Percentiles rank a stretch among this genome's conserved stretches.
Evolutionary conservation across 2,329 filamentous ascomycete genomes (phyloP).

Genomic region (Penicillium concentricum): DNA sequence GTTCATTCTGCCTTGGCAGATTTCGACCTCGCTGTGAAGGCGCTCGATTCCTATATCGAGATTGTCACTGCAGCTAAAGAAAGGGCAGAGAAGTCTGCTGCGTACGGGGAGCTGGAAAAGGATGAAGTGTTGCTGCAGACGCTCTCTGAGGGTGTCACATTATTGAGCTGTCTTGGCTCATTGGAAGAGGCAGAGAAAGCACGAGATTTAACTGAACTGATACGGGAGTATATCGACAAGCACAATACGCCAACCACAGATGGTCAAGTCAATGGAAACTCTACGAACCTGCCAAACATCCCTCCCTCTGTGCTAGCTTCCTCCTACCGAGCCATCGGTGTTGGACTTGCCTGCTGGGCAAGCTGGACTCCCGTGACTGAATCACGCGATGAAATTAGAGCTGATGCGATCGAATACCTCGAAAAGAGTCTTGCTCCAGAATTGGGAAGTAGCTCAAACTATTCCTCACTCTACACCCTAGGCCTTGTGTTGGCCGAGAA

Average conservation of each 20-base stretch:
- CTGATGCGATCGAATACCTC: conserved; percentile 73
- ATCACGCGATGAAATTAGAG: conserved; percentile 69
- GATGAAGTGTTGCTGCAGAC: conserved; percentile 76
- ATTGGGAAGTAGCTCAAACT: conserved; percentile 64
- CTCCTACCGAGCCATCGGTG: conserved; percentile 80
- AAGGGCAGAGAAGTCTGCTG: conserved; percentile 67
- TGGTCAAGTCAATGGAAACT: conserved; percentile 23
- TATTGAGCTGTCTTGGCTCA: conserved; percentile 80
- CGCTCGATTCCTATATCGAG: conserved; percentile 87
- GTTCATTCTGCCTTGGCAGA: conserved; percentile 86
- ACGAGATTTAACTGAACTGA: conserved; percentile 64
- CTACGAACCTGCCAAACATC: conserved; percentile 39
- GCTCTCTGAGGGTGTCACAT: conserved; percentile 73
- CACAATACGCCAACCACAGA: conserved; percentile 38
- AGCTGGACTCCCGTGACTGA: conserved; percentile 74
- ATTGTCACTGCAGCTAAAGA: conserved; percentile 84
- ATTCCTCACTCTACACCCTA: conserved; percentile 77
- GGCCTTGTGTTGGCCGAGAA: conserved; percentile 85
- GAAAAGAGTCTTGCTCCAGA: conserved; percentile 70
- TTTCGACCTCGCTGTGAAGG: conserved; percentile 86
- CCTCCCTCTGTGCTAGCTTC: conserved; percentile 63
- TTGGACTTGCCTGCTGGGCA: conserved; percentile 85
- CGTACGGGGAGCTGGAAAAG: conserved; percentile 70
- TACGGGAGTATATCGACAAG: conserved; percentile 74
- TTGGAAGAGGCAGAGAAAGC: conserved; percentile 76